Evolutionary conservation across 495 filamentous ascomycete species (phyloP).

Genomic region (Penicillium tannophilum): DNA sequence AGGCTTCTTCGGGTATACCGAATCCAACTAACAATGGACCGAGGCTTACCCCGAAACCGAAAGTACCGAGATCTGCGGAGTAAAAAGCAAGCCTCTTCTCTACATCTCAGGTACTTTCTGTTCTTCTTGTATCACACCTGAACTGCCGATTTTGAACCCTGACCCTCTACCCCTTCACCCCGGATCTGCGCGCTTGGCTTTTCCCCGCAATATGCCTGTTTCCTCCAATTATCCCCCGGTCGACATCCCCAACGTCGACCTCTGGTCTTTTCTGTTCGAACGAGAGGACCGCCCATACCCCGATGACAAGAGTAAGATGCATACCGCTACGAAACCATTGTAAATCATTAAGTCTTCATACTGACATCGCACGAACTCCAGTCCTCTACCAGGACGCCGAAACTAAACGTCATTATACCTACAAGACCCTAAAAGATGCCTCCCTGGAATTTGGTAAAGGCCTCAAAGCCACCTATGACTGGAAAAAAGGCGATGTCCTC

Average conservation of each 20-base stretch:
- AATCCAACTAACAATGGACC: conserved; percentile 13
- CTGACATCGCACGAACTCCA: conserved; percentile 28
- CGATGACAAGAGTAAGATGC: conserved; percentile 51
- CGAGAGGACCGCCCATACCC: conserved; percentile 66
- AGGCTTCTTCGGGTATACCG: neutral
- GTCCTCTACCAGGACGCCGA: conserved; percentile 81
- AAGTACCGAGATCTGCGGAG: conserved; percentile 22
- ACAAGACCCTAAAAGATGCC: conserved; percentile 61
- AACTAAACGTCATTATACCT: conserved; percentile 74
- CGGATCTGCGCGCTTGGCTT: conserved; percentile 20
- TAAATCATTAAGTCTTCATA: neutral
- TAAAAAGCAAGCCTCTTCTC: conserved; percentile 2
- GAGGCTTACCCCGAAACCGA: conserved; percentile 17
- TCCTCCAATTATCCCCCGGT: conserved; percentile 40
- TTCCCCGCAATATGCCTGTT: conserved; percentile 45
- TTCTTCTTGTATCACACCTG: conserved; percentile 1
- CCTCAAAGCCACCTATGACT: conserved; percentile 68
- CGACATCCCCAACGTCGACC: conserved; percentile 53
- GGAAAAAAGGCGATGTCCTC: conserved; percentile 80
- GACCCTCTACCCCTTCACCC: conserved; percentile 3
- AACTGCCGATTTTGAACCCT: neutral
- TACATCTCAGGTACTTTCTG: neutral
- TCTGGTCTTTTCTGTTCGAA: conserved; percentile 82
- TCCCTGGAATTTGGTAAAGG: conserved; percentile 80
- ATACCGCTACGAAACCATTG: neutral